These are phyloP conservation scores for Penicillium sp. DNA, from an alignment of 2,329 filamentous ascomycete species.

Conservation along the genomic window DNA sequence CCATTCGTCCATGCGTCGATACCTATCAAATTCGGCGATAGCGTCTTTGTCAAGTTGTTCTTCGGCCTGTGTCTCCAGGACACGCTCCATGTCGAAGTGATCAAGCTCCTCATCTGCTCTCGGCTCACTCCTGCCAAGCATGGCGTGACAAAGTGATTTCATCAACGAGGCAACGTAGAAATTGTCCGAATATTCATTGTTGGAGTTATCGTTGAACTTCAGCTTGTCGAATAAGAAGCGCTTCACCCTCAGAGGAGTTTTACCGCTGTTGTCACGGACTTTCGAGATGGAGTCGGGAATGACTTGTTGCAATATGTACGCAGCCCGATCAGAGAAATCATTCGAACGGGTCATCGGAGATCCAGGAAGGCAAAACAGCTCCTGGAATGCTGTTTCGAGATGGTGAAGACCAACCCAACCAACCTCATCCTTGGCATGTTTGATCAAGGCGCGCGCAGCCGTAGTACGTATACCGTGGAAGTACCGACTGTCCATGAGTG, in stretches of 20 bases:
- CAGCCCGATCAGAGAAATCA: conserved; percentile 83
- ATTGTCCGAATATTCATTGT: conserved; percentile 84
- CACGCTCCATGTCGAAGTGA: conserved; percentile 49
- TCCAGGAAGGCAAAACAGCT: conserved; percentile 81
- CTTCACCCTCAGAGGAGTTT: conserved; percentile 76
- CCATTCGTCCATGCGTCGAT: conserved; percentile 67
- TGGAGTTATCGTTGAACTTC: conserved; percentile 90
- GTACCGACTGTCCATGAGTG: conserved; percentile 87
- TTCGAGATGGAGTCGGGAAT: conserved; percentile 80
- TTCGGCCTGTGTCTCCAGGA: conserved; percentile 52
- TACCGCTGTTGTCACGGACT: conserved; percentile 73
- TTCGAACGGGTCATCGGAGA: conserved; percentile 82
- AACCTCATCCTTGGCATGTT: conserved; percentile 70
- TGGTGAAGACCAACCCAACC: conserved; percentile 81
- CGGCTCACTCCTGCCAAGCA: conserved; percentile 48
- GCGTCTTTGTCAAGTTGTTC: conserved; percentile 60
- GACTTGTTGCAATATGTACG: conserved; percentile 81
- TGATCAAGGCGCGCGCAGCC: conserved; percentile 76
- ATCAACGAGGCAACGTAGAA: conserved; percentile 85
- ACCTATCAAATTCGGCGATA: conserved; percentile 63
- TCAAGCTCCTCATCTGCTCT: conserved; percentile 44
- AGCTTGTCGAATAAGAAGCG: conserved; percentile 86
- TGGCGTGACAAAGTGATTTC: conserved; percentile 58
- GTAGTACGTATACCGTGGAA: conserved; percentile 89
- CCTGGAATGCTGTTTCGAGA: conserved; percentile 80